phyloP scores from a whole-genome alignment of 768 basidiomycete genomes.

The Lactifluus piperatus region DNA sequence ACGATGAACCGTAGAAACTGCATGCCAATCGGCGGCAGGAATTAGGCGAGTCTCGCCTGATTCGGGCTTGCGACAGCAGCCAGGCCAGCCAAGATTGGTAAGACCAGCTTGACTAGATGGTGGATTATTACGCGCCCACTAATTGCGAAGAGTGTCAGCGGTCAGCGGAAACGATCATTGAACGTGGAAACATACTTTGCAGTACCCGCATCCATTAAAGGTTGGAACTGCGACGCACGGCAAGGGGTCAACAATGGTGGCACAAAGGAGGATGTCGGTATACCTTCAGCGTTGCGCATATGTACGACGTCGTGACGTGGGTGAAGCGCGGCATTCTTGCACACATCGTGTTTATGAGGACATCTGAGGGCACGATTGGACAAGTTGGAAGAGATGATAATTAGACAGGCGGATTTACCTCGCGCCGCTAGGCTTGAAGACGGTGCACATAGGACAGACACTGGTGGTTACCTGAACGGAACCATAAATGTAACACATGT shows the following conservation, averaged over 20 bases:
- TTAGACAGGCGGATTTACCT: conserved; percentile 34
- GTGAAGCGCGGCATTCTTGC: conserved; percentile 64
- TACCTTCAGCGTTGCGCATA: conserved; percentile 85
- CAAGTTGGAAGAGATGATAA: conserved; percentile 13
- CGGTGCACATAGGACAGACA: conserved; percentile 80
- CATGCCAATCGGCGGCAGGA: conserved; percentile 68
- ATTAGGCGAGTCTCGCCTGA: conserved; percentile 52
- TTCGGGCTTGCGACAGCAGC: conserved; percentile 75
- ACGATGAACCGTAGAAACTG: conserved; percentile 67
- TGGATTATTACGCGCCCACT: conserved; percentile 67
- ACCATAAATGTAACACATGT: conserved; percentile 68
- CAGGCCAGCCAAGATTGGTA: conserved; percentile 77
- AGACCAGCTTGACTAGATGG: conserved; percentile 45
- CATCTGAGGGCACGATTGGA: conserved; percentile 41
- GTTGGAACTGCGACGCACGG: conserved; percentile 47
- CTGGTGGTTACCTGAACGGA: conserved; percentile 59
- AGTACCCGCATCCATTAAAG: conserved; percentile 83
- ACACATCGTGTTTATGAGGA: conserved; percentile 67
- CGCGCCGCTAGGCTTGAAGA: conserved; percentile 52
- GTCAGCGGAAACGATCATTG: background rate
- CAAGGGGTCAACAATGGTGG: conserved; percentile 19
- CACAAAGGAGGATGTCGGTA: conserved; percentile 19
- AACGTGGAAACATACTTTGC: conserved; percentile 53
- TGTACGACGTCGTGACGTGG: conserved; percentile 71
- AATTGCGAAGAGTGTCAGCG: conserved; percentile 21